Evolutionary conservation across 2,329 filamentous ascomycete genomes (phyloP).

Genomic region (Boeremia lycopersici): DNA sequence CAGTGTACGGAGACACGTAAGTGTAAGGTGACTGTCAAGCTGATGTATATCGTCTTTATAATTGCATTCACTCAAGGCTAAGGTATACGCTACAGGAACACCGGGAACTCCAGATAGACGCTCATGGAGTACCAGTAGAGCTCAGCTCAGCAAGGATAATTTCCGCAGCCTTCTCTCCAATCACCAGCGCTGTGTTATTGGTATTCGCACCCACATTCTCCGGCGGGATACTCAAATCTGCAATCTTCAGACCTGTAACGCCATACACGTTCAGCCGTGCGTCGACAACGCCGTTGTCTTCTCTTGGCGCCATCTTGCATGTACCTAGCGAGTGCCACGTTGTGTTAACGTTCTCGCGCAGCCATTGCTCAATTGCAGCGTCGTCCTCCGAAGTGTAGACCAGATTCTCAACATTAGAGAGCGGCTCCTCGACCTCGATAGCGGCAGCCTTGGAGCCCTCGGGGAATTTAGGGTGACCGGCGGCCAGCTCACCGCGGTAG

Average conservation of each 20-base stretch:
- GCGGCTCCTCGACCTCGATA: slow-evolving; percentile 17
- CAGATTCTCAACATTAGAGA: slow-evolving; percentile 22
- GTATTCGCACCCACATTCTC: slow-evolving; percentile 55
- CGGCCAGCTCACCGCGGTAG: slow-evolving; percentile 53
- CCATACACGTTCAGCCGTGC: slow-evolving; percentile 37
- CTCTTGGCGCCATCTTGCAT: slow-evolving; percentile 42
- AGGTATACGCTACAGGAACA: not conserved
- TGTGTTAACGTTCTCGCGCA: slow-evolving; percentile 43
- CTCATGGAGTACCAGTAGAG: slow-evolving; percentile 6
- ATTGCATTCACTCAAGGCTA: not conserved
- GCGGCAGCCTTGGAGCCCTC: slow-evolving; percentile 24
- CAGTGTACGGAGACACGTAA: too few species aligned
- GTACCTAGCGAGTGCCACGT: slow-evolving; percentile 44
- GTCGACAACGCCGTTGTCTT: slow-evolving; percentile 40
- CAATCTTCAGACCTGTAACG: slow-evolving; percentile 45
- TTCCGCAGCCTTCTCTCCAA: slow-evolving; percentile 42
- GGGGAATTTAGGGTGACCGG: slow-evolving; percentile 44
- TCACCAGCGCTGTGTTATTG: slow-evolving; percentile 53
- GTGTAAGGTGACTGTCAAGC: too few species aligned
- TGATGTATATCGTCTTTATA: too few species aligned
- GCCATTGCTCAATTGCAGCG: slow-evolving; percentile 49
- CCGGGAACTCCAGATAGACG: not conserved
- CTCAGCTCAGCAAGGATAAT: slow-evolving; percentile 31
- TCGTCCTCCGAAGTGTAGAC: slow-evolving; percentile 42
- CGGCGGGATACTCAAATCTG: slow-evolving; percentile 51